phyloP scores from a whole-genome alignment of 1,284 basidiomycete genomes.

The Ganoderma multipileum region DNA sequence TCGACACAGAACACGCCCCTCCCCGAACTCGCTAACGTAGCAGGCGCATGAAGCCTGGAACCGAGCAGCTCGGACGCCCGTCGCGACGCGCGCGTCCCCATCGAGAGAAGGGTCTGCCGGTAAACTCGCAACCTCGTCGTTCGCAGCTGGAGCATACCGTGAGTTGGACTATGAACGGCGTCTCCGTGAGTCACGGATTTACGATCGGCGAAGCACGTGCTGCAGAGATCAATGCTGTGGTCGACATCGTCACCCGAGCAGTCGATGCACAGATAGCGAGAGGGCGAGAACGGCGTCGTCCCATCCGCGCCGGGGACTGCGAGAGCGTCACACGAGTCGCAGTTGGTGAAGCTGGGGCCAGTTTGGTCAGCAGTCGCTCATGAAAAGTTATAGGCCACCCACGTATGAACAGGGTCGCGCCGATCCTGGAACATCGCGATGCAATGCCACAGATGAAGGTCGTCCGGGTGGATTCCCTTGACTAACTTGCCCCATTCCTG shows the following conservation, averaged over 20 bases:
- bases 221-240: background rate
- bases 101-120: background rate
- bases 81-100: background rate
- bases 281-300: background rate
- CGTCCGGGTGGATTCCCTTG: constrained; percentile 9
- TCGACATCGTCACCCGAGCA: background rate
- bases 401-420: background rate
- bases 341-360: background rate
- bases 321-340: background rate
- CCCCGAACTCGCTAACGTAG: background rate
- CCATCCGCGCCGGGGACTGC: background rate
- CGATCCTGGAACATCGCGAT: background rate
- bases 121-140: background rate
- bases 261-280: background rate
- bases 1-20: background rate
- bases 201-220: background rate
- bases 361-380: background rate
- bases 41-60: background rate
- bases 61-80: background rate
- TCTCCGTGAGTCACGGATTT: background rate
- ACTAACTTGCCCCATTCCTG: constrained; percentile 10
- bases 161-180: background rate
- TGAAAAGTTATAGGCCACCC: background rate
- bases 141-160: background rate
- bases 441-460: constrained; percentile 13